Conservation (phyloP, 2,329 filamentous ascomycete species). For the Hypocreales sp. region DNA sequence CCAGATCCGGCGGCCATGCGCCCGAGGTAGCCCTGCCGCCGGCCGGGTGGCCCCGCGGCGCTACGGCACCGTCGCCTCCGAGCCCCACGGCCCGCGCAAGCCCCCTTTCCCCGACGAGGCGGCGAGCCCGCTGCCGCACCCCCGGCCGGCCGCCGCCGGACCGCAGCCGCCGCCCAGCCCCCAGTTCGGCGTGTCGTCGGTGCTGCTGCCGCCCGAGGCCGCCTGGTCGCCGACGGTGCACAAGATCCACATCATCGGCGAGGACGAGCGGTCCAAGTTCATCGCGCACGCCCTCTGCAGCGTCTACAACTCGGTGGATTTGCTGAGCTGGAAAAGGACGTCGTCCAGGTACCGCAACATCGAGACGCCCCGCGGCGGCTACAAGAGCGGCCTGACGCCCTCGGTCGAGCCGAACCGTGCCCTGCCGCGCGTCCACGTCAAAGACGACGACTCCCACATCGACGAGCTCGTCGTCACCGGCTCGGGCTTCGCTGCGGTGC, state of each 20-base stretch:
- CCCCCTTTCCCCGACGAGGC: conserved; percentile 14
- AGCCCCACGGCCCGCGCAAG: conserved; percentile 6
- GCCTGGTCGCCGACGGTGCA: conserved; percentile 17
- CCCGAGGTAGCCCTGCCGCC: conserved; percentile 19
- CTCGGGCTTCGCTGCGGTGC: conserved; percentile 32
- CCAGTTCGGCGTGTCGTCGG: conserved; percentile 19
- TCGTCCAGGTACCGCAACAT: conserved; percentile 16
- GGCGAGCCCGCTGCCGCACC: too few relatives aligned
- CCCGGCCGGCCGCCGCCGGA: too few relatives aligned
- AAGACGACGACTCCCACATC: conserved; percentile 35
- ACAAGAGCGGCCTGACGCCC: conserved; percentile 5
- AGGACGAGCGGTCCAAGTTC: conserved; percentile 23
- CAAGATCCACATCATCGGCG: conserved; percentile 25
- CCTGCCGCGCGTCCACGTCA: conserved; percentile 2
- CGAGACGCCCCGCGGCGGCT: conserved; percentile 8
- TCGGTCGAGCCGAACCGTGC: conserved; percentile 9
- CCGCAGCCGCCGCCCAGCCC: conserved; percentile 3
- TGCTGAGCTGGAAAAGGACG: conserved; percentile 13
- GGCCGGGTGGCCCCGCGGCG: conserved; percentile 22
- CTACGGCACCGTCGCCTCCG: conserved; percentile 13
- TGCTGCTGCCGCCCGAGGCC: conserved; percentile 17
- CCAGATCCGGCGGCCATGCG: conserved; percentile 20
- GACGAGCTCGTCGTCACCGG: conserved; percentile 57
- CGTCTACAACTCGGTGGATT: conserved; percentile 23
- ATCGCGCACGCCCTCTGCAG: conserved; percentile 24